These are phyloP conservation scores for Penicillium sp. DNA, from an alignment of 2,329 filamentous ascomycete genomes.

Conservation along the genomic window DNA sequence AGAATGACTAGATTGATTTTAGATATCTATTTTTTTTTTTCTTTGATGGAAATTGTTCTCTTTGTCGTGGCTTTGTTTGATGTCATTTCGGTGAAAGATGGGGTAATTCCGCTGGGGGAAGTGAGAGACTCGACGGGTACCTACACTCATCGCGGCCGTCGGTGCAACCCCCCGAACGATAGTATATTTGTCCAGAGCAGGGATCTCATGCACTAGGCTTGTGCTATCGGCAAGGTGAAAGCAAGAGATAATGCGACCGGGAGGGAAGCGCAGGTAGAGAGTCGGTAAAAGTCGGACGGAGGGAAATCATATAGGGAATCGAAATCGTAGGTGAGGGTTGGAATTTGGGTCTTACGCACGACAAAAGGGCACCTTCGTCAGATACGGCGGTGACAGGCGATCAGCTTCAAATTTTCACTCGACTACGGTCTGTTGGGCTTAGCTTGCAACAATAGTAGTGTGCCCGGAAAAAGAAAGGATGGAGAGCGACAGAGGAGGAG, in stretches of 20 bases:
- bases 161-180: neutral
- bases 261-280: neutral
- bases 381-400: slow-evolving; percentile 5
- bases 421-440: slow-evolving; percentile 8
- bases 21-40: neutral
- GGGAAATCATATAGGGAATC: slow-evolving; percentile 12
- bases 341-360: neutral
- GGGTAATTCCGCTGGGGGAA: neutral
- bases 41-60: neutral
- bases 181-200: neutral
- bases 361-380: neutral
- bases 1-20: neutral
- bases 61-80: slow-evolving; percentile 1
- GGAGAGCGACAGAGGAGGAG: slow-evolving; percentile 10
- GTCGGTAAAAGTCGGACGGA: slow-evolving; percentile 3
- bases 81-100: neutral
- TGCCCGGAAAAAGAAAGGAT: slow-evolving; percentile 13
- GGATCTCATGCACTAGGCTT: slow-evolving; percentile 1
- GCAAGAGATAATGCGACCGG: slow-evolving; percentile 1
- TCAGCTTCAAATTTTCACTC: slow-evolving; percentile 10
- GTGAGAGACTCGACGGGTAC: slow-evolving; percentile 13
- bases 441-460: slow-evolving; percentile 6
- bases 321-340: neutral
- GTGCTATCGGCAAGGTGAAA: slow-evolving; percentile 5
- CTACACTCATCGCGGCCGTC: slow-evolving; percentile 25